Evolutionary conservation across 1,284 basidiomycete species (phyloP).

Genomic region (Hypsizygus ulmarius): DNA sequence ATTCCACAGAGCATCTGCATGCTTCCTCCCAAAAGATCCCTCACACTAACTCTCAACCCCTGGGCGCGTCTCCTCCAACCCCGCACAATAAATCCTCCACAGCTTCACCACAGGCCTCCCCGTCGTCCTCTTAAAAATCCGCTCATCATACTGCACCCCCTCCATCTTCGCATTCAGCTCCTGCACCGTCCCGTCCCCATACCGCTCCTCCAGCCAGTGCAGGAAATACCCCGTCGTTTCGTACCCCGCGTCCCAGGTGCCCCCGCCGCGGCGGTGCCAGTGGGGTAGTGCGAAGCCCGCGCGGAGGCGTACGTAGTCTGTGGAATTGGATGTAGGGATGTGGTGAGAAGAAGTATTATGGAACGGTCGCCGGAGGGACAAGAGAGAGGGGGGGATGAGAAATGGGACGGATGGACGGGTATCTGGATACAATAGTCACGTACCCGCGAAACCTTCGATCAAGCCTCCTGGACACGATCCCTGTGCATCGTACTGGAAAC

Average conservation of each 20-base stretch:
- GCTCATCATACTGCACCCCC: conserved; percentile 45
- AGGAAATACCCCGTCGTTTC: conserved; percentile 70
- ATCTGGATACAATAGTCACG: conserved; percentile 10
- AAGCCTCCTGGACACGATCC: conserved; percentile 62
- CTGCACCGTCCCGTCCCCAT: conserved; percentile 51
- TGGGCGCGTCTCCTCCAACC: conserved; percentile 33
- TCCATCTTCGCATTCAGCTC: conserved; percentile 56
- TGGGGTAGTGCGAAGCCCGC: conserved; percentile 61
- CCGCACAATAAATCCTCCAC: conserved; percentile 52
- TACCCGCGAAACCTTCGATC: conserved; percentile 74
- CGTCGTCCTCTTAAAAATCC: conserved; percentile 51
- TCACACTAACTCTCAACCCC: no score
- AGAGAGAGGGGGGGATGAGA: not conserved
- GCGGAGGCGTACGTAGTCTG: conserved; percentile 69
- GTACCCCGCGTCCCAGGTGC: conserved; percentile 71
- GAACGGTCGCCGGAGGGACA: no score
- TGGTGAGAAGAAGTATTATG: no score
- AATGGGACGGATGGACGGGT: not conserved
- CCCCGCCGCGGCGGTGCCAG: conserved; percentile 47
- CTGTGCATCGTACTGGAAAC: conserved; percentile 64
- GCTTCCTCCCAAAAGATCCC: no score
- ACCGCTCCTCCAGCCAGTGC: conserved; percentile 61
- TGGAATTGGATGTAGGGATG: no score
- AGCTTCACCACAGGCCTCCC: conserved; percentile 50
- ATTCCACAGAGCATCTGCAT: no score